phyloP scores from a whole-genome alignment of 495 filamentous ascomycete species.

The Hypoxylon crocopeplum region DNA sequence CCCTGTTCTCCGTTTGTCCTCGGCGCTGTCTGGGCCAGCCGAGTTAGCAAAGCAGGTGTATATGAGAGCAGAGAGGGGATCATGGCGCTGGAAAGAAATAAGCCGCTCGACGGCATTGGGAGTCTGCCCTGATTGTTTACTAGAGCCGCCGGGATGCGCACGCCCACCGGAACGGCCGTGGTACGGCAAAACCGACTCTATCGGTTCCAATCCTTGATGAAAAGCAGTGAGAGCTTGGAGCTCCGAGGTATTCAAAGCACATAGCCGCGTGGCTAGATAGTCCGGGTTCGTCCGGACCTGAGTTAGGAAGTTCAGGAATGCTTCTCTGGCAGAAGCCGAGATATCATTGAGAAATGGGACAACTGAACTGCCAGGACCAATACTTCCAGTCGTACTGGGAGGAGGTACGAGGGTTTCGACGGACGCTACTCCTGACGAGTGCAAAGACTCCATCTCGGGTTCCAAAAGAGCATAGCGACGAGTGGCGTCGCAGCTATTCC shows the following conservation, averaged over 20 bases:
- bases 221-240: conserved; percentile 75
- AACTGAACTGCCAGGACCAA: conserved; percentile 53
- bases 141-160: conserved; percentile 49
- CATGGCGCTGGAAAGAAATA: conserved; percentile 84
- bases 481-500: conserved; percentile 80
- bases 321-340: conserved; percentile 73
- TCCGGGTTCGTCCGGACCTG: conserved; percentile 83
- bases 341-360: conserved; percentile 82
- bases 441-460: conserved; percentile 65
- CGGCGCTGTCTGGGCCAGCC: conserved; percentile 75
- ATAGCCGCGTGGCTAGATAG: conserved; percentile 83
- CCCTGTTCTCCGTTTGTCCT: conserved; percentile 75
- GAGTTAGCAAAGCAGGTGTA: conserved; percentile 90
- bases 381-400: conserved; percentile 42
- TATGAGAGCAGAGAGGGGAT: conserved; percentile 83
- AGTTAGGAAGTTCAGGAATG: conserved; percentile 78
- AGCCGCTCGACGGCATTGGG: conserved; percentile 72
- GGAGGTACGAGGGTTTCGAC: conserved; percentile 54
- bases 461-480: conserved; percentile 72
- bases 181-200: conserved; percentile 79
- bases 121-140: conserved; percentile 54
- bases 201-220: conserved; percentile 76
- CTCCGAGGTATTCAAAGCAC: conserved; percentile 73
- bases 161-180: conserved; percentile 67
- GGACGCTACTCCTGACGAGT: conserved; percentile 51